phyloP scores from a whole-genome alignment of 441 rosid genomes.

The Croton laevigatus region DNA sequence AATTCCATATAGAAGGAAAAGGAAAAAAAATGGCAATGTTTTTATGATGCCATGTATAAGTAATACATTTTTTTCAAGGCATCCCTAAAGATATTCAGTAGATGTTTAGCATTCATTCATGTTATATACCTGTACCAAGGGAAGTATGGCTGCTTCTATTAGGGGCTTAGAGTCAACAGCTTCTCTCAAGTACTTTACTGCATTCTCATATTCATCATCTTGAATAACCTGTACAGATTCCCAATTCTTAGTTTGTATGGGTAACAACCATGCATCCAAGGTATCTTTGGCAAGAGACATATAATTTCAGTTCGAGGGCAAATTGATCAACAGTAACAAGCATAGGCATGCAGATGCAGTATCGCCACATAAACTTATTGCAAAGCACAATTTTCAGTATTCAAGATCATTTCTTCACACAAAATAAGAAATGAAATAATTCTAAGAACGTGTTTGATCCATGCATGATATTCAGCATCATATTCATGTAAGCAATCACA shows the following conservation, averaged over 20 bases:
- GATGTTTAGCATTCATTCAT: background rate
- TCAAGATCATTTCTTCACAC: background rate
- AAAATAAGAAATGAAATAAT: background rate
- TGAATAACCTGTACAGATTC: conserved; percentile 39
- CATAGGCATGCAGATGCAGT: background rate
- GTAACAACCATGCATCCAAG: conserved; percentile 75
- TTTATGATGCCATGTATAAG: background rate
- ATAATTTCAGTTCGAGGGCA: conserved; percentile 11
- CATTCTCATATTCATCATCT: conserved; percentile 49
- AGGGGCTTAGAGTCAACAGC: conserved; percentile 44
- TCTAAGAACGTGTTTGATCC: background rate
- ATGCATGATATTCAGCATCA: background rate
- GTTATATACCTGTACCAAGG: conserved; percentile 67
- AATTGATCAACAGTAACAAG: background rate
- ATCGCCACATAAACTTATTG: background rate
- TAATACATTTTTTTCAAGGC: background rate
- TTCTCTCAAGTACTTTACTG: conserved; percentile 52
- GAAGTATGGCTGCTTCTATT: conserved; percentile 56
- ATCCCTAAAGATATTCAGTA: background rate
- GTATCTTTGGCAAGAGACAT: conserved; percentile 35
- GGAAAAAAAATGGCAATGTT: no score
- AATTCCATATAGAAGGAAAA: background rate
- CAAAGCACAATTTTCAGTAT: background rate
- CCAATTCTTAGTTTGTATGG: conserved; percentile 38
- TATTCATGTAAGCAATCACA: background rate